Evolutionary conservation across 768 basidiomycete genomes (phyloP), one percentile per base, ranked within the genome.

Genomic region (Russula vinacea): DNA sequence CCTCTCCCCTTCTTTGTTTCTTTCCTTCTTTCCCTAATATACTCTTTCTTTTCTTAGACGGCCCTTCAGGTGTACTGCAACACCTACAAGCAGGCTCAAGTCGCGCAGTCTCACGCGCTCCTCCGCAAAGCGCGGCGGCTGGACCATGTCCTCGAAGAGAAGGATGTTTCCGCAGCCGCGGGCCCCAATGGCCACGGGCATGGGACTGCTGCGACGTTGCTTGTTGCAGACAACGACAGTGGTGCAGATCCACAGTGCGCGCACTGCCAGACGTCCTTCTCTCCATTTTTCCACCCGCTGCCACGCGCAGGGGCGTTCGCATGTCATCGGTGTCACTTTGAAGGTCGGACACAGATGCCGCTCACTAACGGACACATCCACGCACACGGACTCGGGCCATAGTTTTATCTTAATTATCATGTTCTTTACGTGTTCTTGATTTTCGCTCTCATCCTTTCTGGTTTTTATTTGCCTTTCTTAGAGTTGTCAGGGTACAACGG

Each of bases 111-210:
- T 2, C 93, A 96, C 73, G 90, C 86, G 2, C 81, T 95, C 7
- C 82, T 97, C 29, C 90, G 96, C 56, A 95, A 95, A 75, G 94
- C 94, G 9, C 84, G 85, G 19, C 84, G 93, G 19, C 79, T 98
- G 22, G 96, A 98, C 71, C 76, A 78, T 35, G 79, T 92, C 52
- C 77, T 94, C 66, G 83, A 83, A 67, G 68, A 70, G 59, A 69
- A 67, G 54, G 73, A 69, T 24, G n/a, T 54, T 61, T 60, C 60
- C 53, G 62, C 45, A 61, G 53, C 58, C 53, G 62, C 45, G 62
- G 56, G 24, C 58, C 56, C 35, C 16, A 71, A 65, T 56, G 69
- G 65, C 44, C 68, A 51, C 63, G 60, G 35, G 47, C 58, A 61
- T 11, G 40, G 39, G 44, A 8, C 54, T 29, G 16, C 29, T 10